Percentiles rank a stretch among this genome's conserved stretches.
phyloP scores from a whole-genome alignment of 1,284 basidiomycete genomes.

The Melampsora larici-populina region DNA sequence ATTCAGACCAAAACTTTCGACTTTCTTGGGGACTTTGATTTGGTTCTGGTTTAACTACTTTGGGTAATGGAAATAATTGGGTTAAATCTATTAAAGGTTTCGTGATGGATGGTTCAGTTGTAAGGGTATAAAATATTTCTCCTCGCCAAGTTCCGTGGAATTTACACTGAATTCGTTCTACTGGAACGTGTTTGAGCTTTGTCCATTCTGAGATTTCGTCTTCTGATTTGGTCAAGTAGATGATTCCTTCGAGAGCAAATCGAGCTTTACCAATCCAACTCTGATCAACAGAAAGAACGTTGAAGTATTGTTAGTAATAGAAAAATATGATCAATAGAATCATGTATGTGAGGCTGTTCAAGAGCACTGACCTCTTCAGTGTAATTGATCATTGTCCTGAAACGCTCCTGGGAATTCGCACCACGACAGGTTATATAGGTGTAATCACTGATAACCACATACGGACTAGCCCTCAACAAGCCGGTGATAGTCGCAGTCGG shows the following conservation, averaged over 20 bases:
- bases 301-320: neutral
- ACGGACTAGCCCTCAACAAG: conserved; percentile 80
- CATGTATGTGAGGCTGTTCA: neutral
- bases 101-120: conserved; percentile 49
- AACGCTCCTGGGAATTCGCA: conserved; percentile 62
- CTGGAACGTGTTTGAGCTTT: conserved; percentile 83
- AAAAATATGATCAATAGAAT: neutral
- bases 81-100: conserved; percentile 69
- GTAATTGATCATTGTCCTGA: conserved; percentile 83
- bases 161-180: conserved; percentile 69
- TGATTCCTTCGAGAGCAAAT: conserved; percentile 82
- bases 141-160: conserved; percentile 88
- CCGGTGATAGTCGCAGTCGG: conserved; percentile 87
- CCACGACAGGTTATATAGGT: conserved; percentile 78
- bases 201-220: conserved; percentile 67
- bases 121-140: conserved; percentile 67
- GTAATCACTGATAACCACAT: conserved; percentile 77
- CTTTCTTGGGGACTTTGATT: conserved; percentile 78
- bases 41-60: conserved; percentile 75
- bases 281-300: conserved; percentile 54
- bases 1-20: conserved; percentile 79
- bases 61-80: conserved; percentile 71
- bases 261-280: conserved; percentile 88
- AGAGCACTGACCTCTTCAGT: conserved; percentile 78
- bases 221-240: conserved; percentile 65